Base-by-base conservation (phyloP, 108 stramenopile species). In the Conticribra weissflogii region DNA sequence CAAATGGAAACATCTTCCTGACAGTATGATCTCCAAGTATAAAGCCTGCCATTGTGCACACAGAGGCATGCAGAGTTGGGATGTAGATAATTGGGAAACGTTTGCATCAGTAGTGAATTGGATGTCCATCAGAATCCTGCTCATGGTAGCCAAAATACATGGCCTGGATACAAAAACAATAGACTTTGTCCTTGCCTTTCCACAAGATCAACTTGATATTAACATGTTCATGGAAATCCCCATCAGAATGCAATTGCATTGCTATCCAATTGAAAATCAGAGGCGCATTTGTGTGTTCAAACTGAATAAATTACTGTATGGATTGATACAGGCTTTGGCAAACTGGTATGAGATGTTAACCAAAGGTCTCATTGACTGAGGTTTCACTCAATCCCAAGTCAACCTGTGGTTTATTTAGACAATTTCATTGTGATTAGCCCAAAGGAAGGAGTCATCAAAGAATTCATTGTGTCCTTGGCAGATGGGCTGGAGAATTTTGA, bases 61-160 rank as follows among this genome's bases (percentile, higher is more conserved):
- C 51, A 63, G 70, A 3, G 70, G 70, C 3, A 64, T 65, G 70
- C 70, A 71, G 34, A 30, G 46, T 31, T 25, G 28, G 52, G 66
- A 54, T 45, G 82, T 77, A n/a, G 53, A 81, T 63, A 77, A 64
- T 51, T 71, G 31, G 33, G 79, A 84, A 50, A 84, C 83, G 7
- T 84, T 63, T 55, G 28, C 75, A 12, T 76, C 68, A 21, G 76
- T 71, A 1, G 69, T 71, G 0, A 46, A 34, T 23, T 41, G 34
- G 58, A 16, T 59, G 2, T 41, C 21, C 14, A 36, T 32, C 33
- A 34, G 7, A 33, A 23, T 21, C 19, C 21, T 55, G 3, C 29
- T 55, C 25, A 2, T 55, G 21, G 29, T 55, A 21, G 54, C 54
- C 54, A 55, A 55, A 25, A 55, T 34, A 4, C 32, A 34, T 9